phyloP scores from a whole-genome alignment of 2,329 filamentous ascomycete species.

The Bipolaris bicolor region DNA sequence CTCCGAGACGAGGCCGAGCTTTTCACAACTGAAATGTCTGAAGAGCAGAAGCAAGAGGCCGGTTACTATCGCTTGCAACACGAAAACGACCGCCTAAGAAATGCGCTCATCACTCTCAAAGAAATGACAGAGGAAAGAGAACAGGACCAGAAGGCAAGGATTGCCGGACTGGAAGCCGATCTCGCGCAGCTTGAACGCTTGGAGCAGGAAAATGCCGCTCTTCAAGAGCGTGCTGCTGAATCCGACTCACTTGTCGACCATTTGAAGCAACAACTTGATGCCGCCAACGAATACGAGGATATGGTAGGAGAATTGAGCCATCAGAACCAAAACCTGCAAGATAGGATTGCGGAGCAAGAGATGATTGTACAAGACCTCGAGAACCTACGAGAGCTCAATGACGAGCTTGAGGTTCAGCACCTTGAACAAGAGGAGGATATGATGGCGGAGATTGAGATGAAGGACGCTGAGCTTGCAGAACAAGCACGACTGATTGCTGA shows the following conservation, averaged over 20 bases:
- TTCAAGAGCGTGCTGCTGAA: conserved; percentile 74
- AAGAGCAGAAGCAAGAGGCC: conserved; percentile 83
- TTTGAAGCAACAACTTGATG: conserved; percentile 88
- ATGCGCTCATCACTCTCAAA: conserved; percentile 81
- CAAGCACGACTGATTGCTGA: conserved; percentile 73
- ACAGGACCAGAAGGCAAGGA: conserved; percentile 68
- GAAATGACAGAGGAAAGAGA: conserved; percentile 89
- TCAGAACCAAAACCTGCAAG: conserved; percentile 81
- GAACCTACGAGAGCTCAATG: conserved; percentile 86
- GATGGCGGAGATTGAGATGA: conserved; percentile 90
- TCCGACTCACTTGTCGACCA: conserved; percentile 81
- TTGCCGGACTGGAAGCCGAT: conserved; percentile 49
- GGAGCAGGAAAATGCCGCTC: conserved; percentile 68
- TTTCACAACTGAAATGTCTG: conserved; percentile 80
- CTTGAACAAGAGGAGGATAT: conserved; percentile 92
- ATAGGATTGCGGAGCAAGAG: conserved; percentile 82
- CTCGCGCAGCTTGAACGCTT: conserved; percentile 43
- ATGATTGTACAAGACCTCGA: conserved; percentile 86
- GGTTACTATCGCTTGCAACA: conserved; percentile 92
- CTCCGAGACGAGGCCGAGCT: conserved; percentile 86
- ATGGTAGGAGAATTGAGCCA: conserved; percentile 93
- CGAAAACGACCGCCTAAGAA: conserved; percentile 84
- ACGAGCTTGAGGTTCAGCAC: conserved; percentile 93
- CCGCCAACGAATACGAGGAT: conserved; percentile 84
- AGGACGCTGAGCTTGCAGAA: conserved; percentile 83